Evolutionary conservation across 305 asterid species (phyloP).

Genomic region (Fraxinus xanthoxyloides): DNA sequence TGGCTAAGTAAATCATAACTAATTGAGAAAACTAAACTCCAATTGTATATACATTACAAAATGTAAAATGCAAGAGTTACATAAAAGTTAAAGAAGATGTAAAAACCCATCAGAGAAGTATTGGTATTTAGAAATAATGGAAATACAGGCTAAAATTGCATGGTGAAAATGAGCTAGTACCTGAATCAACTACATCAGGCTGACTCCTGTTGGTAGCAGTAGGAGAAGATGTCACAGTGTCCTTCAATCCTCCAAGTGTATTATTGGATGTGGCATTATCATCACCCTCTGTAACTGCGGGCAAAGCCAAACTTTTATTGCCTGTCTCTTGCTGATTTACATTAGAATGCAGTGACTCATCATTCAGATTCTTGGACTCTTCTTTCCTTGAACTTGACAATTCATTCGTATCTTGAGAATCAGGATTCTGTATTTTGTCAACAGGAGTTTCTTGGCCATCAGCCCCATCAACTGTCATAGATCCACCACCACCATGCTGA

Average conservation of each 20-base stretch:
- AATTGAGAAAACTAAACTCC: not conserved
- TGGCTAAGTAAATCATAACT: constrained; percentile 6
- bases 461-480: constrained; percentile 22
- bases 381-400: constrained; percentile 18
- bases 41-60: not conserved
- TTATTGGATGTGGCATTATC: constrained; percentile 23
- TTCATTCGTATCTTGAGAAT: constrained; percentile 25
- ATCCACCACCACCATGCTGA: constrained; percentile 21
- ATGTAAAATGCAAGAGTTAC: not conserved
- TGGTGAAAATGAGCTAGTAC: constrained; percentile 31
- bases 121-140: not conserved
- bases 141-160: constrained; percentile 1
- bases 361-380: constrained; percentile 24
- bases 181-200: constrained; percentile 42
- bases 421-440: constrained; percentile 18
- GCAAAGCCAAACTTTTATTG: constrained; percentile 12
- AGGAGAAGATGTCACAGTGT: constrained; percentile 38
- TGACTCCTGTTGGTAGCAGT: constrained; percentile 27
- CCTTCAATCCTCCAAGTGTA: constrained; percentile 22
- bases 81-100: not conserved
- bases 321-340: constrained; percentile 24
- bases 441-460: constrained; percentile 19
- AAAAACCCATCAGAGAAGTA: not conserved
- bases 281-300: constrained; percentile 12
- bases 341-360: constrained; percentile 21